Percentiles rank a stretch among this genome's conserved stretches.
Conservation (phyloP, 805 yeast genomes). For the Nakazawaea wickerhamii region DNA sequence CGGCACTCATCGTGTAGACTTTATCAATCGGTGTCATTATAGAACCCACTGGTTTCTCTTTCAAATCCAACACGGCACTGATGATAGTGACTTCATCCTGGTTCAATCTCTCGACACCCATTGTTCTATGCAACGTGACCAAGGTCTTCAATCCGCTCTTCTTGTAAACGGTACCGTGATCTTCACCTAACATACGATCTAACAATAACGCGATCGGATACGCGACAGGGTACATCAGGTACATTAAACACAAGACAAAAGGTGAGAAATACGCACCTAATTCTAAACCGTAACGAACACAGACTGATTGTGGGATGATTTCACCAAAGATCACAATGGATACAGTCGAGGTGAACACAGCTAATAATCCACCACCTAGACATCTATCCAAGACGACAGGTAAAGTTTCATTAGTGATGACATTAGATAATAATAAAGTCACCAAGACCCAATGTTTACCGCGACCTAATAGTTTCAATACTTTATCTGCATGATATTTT, state of each 20-base stretch:
- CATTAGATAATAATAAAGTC: conserved; percentile 78
- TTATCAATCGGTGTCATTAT: conserved; percentile 94
- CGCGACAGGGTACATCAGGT: conserved; percentile 85
- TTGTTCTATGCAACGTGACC: conserved; percentile 86
- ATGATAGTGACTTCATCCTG: conserved; percentile 96
- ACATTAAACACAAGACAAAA: conserved; percentile 80
- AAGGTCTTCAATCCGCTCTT: conserved; percentile 89
- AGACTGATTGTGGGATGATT: conserved; percentile 89
- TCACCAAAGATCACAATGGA: conserved; percentile 94
- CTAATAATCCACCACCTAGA: conserved; percentile 97
- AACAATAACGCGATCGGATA: conserved; percentile 81
- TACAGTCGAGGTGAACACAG: conserved; percentile 89
- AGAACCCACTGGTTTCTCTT: conserved; percentile 78
- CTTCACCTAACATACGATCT: conserved; percentile 85
- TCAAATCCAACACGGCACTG: conserved; percentile 86
- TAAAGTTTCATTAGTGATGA: conserved; percentile 88
- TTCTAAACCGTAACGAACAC: conserved; percentile 88
- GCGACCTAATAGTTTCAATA: conserved; percentile 60
- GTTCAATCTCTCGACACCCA: conserved; percentile 92
- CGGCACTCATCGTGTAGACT: conserved; percentile 84
- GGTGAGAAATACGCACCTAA: conserved; percentile 91
- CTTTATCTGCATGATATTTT: conserved; percentile 63
- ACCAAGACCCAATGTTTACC: conserved; percentile 98
- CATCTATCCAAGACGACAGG: conserved; percentile 92
- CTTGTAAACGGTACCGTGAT: conserved; percentile 92